Conservation (phyloP, 2,329 filamentous ascomycete species). For the Aspergillus neotritici region DNA sequence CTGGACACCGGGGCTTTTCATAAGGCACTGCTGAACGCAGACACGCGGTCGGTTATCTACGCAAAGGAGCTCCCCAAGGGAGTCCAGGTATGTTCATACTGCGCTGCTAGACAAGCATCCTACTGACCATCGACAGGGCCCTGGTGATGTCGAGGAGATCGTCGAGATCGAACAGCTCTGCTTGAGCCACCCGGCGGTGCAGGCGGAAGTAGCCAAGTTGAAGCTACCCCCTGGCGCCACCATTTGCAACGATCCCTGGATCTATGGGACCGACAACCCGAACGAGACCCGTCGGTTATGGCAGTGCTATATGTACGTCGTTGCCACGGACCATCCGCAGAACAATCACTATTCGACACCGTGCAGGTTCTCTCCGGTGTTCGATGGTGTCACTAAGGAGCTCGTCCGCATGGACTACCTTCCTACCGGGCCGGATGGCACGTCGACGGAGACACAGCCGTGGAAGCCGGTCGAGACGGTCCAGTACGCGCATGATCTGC, state of each 20-base stretch:
- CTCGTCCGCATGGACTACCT: conserved; percentile 65
- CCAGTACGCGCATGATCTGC: conserved; percentile 58
- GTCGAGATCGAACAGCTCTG: conserved; percentile 53
- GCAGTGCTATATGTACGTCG: conserved; percentile 40
- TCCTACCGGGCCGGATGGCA: conserved; percentile 60
- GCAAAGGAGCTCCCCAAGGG: conserved; percentile 44
- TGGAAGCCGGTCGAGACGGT: conserved; percentile 51
- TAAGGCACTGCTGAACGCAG: conserved; percentile 38
- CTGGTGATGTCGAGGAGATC: conserved; percentile 56
- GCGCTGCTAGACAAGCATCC: not conserved
- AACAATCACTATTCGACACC: conserved; percentile 35
- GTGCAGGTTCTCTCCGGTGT: conserved; percentile 36
- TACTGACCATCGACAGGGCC: conserved; percentile 44
- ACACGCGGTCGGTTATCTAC: conserved; percentile 29
- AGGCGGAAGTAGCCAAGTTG: conserved; percentile 55
- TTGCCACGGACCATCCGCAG: conserved; percentile 30
- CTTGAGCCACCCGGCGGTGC: conserved; percentile 51
- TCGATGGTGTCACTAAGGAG: conserved; percentile 57
- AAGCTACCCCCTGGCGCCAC: conserved; percentile 53
- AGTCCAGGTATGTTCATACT: conserved; percentile 34
- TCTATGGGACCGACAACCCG: conserved; percentile 52
- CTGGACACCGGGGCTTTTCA: conserved; percentile 40
- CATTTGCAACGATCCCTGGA: conserved; percentile 61
- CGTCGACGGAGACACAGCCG: conserved; percentile 50
- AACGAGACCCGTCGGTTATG: conserved; percentile 36